Evolutionary conservation across 345 rosid genomes (phyloP), one percentile per base, ranked within the genome.

Genomic region (Eucalyptus caleyi): DNA sequence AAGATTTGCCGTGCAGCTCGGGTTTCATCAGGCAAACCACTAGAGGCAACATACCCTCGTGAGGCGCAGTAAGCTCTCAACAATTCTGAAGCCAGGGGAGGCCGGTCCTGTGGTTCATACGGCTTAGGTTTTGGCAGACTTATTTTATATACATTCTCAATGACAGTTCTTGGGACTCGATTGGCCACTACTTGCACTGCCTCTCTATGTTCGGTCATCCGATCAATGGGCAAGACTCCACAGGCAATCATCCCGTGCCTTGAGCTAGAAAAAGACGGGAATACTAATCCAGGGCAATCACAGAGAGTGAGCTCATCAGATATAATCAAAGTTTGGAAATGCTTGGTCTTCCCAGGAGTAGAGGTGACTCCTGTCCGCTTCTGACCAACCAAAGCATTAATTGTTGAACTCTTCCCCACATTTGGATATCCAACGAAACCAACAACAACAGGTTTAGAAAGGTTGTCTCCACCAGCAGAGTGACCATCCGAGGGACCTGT

Each of bases 341-440:
- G 99, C 91, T 96, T 97, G 6, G 99, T 97, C 93, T 97, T 97
- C 51, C 99, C 99, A 0, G 99, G 99, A 34, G 99, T 97, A 54
- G 98, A 95, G 86, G 99, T 97, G 60, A 97, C 99, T 42, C 99
- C 99, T 16, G 98, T 95, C 80, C 95, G 93, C 91, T 97, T 97
- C 93, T 97, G 98, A 88, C 99, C 99, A 9, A 96, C 97, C 92
- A 97, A 90, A 86, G 99, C 99, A 91, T 97, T 97, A 92, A 97
- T 97, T 23, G 98, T 97, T 8, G 99, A 97, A 86, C 99, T 96
- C 91, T 97, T 97, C 50, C 99, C 99, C 49, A 96, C 99, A 91
- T 97, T 97, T 8, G 99, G 99, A 90, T 96, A 97, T 87, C 99
- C 99, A 88, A 97, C 96, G 80, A 96, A 97, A 87, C 99, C 99